A percentile compares a stretch with the other conserved stretches of the same genome.
Evolutionary conservation across 805 yeast species (phyloP).

Genomic region (Lipomyces anomalus): DNA sequence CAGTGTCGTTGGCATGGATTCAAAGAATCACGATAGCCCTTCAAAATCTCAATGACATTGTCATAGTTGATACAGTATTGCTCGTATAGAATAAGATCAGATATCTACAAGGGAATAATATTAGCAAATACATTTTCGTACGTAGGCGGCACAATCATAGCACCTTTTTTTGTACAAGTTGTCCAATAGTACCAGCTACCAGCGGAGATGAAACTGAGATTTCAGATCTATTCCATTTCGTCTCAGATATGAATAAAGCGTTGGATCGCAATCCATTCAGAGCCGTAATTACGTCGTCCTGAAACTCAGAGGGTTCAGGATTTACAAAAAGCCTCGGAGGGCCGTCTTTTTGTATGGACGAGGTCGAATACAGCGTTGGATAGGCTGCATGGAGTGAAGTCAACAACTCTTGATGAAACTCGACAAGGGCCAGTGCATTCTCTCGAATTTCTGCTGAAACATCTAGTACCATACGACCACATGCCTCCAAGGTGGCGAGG

Average conservation of each 20-base stretch:
- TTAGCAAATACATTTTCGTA: not conserved
- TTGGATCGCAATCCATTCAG: not conserved
- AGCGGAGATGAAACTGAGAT: constrained; percentile 14
- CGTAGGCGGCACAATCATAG: not conserved
- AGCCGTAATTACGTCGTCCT: constrained; percentile 11
- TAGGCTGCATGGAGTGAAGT: constrained; percentile 7
- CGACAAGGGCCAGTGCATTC: constrained; percentile 13
- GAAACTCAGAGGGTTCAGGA: constrained; percentile 6
- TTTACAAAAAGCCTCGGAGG: not conserved
- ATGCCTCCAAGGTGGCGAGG: constrained; percentile 13
- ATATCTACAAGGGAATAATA: not conserved
- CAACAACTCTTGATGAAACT: constrained; percentile 16
- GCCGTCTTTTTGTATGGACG: not conserved
- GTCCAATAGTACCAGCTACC: constrained; percentile 17
- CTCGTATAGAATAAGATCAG: constrained; percentile 16
- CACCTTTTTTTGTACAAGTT: constrained; percentile 11
- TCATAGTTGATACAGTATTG: constrained; percentile 16
- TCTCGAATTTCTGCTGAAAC: constrained; percentile 12
- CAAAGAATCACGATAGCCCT: constrained; percentile 6
- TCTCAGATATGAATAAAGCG: not conserved
- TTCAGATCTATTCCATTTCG: constrained; percentile 12
- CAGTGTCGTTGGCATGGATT: constrained; percentile 10
- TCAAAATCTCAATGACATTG: constrained; percentile 15
- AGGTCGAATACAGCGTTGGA: constrained; percentile 19
- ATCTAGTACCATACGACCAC: constrained; percentile 5